phyloP scores from a whole-genome alignment of 148 eudicot genomes.

The Limonium bicolor region DNA sequence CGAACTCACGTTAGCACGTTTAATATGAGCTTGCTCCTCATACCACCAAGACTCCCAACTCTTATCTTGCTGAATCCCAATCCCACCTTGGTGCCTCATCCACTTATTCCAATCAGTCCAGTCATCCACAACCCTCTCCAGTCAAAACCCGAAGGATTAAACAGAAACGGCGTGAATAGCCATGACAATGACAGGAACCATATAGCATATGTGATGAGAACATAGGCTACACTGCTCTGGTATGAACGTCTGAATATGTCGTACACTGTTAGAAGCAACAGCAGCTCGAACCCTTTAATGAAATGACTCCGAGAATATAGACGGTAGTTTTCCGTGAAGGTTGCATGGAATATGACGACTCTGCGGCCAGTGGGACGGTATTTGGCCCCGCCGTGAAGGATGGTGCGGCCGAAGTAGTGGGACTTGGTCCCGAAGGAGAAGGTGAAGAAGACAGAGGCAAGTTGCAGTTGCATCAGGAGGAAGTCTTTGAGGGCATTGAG shows the following conservation, averaged over 20 bases:
- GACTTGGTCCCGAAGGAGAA: slow-evolving; percentile 85
- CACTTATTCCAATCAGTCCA: slow-evolving; percentile 96
- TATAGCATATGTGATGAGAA: slow-evolving; percentile 65
- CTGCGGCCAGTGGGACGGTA: slow-evolving; percentile 84
- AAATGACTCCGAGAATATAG: slow-evolving; percentile 90
- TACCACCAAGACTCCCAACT: slow-evolving; percentile 99
- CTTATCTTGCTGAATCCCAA: slow-evolving; percentile 83
- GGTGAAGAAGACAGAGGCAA: slow-evolving; percentile 94
- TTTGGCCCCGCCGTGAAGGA: slow-evolving; percentile 93
- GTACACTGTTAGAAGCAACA: slow-evolving; percentile 58
- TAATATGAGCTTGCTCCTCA: slow-evolving; percentile 70
- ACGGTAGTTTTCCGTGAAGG: slow-evolving; percentile 81
- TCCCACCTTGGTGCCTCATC: slow-evolving; percentile 81
- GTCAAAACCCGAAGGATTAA: slow-evolving; percentile 81
- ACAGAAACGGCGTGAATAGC: slow-evolving; percentile 91
- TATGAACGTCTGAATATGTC: slow-evolving; percentile 62
- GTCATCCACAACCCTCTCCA: slow-evolving; percentile 89
- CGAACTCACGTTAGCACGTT: slow-evolving; percentile 39
- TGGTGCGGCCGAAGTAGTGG: slow-evolving; percentile 84
- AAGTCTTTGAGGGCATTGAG: slow-evolving; percentile 74
- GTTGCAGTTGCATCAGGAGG: slow-evolving; percentile 91
- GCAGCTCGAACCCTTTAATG: slow-evolving; percentile 81
- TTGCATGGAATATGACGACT: slow-evolving; percentile 79
- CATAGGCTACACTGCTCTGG: slow-evolving; percentile 56
- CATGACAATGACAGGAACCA: slow-evolving; percentile 94